Conservation (phyloP, 495 filamentous ascomycete genomes). For the Lepidopterella palustris region DNA sequence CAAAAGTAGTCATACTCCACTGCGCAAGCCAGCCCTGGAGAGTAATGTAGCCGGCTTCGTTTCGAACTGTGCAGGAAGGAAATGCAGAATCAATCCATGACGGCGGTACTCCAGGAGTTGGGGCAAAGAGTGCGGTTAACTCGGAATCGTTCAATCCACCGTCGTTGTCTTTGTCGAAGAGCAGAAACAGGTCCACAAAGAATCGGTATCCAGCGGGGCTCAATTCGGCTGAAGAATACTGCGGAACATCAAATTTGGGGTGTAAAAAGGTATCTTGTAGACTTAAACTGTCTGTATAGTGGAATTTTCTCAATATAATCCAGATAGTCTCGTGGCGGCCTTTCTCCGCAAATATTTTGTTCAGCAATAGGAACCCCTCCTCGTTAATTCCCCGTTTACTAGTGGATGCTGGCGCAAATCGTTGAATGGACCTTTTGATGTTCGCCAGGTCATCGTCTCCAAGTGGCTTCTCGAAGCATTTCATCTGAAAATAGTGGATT, state of each 20-base stretch:
- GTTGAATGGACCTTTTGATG: constrained; percentile 78
- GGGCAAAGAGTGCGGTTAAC: constrained; percentile 79
- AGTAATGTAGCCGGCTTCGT: constrained; percentile 91
- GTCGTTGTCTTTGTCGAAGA: constrained; percentile 96
- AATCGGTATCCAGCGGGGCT: constrained; percentile 94
- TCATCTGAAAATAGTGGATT: constrained; percentile 80
- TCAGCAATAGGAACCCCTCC: constrained; percentile 76
- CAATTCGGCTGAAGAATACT: constrained; percentile 84
- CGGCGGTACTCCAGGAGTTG: constrained; percentile 78
- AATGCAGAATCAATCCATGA: constrained; percentile 84
- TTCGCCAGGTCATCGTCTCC: constrained; percentile 71
- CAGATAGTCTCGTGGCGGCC: constrained; percentile 98
- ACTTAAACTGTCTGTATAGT: constrained; percentile 90
- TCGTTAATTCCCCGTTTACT: constrained; percentile 69
- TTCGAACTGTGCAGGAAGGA: constrained; percentile 87
- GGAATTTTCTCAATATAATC: constrained; percentile 91
- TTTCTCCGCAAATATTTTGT: constrained; percentile 94
- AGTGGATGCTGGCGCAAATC: constrained; percentile 55
- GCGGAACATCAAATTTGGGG: constrained; percentile 88
- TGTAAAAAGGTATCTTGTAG: constrained; percentile 87
- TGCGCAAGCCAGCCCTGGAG: constrained; percentile 97
- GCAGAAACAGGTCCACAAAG: constrained; percentile 91
- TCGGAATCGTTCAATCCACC: constrained; percentile 84
- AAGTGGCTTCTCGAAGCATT: constrained; percentile 82
- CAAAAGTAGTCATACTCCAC: constrained; percentile 99